Evolutionary conservation across 441 rosid genomes (phyloP), one percentile per base, ranked within the genome.

Genomic region (Populus hybrid): DNA sequence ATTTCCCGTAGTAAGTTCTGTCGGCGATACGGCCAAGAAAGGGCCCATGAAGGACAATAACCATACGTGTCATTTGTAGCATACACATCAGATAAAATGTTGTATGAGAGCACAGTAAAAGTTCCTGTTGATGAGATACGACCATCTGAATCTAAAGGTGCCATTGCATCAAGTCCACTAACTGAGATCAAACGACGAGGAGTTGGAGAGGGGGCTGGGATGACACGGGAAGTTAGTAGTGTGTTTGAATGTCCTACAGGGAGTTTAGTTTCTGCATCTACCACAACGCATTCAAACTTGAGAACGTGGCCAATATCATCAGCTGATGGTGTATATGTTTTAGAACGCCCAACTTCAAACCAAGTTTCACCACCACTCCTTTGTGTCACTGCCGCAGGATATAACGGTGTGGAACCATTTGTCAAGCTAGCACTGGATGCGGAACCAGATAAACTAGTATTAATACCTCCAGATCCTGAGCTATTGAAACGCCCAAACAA

Each of bases 11-110:
- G 87, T 83, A 97, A 81, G 86, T 97, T 94, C 84, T 97, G 99
- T 66, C 94, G 86, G 68, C 99, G 95, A 83, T 97, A 97, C 18
- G 97, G 90, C 99, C 99, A 97, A 53, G 99, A 92, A 83, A 97
- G 97, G 74, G 99, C 98, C 98, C 99, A 97, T 14, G 98, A 89
- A 67, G 99, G 99, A 82, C 99, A 97, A 78, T 94, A 97, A 72
- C 94, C 87, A 81, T 94, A 94, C 28, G 84, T 75, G 76, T 93
- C 98, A 50, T 89, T 92, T 73, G 90, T 88, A 69, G 99, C 95
- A 83, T 88, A 90, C n/a, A 83, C 85, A 79, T 97, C 99, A 76
- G 98, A 91, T 81, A 97, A 85, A 67, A 94, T 90, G 89, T 94
- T 97, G 87, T 97, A 97, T 14, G 99, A 97, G 78, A 94, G 97